Evolutionary conservation across 768 basidiomycete genomes (phyloP).

Genomic region (Strobilomyces echinocephalus): DNA sequence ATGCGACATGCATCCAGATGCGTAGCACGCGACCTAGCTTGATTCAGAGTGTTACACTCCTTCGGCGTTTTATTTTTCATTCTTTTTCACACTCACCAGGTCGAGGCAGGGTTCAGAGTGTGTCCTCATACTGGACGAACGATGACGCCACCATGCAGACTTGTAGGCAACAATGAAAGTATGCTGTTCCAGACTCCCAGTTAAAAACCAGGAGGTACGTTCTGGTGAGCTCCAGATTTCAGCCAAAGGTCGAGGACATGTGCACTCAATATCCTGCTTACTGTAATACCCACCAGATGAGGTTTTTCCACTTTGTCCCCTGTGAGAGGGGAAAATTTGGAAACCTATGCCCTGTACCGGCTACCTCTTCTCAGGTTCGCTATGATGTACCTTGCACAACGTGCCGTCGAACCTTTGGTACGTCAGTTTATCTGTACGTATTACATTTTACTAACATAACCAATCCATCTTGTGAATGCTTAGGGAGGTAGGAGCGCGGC

Average conservation of each 20-base stretch:
- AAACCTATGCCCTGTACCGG: not conserved
- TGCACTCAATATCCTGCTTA: constrained; percentile 6
- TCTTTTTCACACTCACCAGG: not conserved
- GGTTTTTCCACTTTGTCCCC: not conserved
- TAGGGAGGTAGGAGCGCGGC: not conserved
- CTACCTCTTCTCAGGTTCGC: fast-evolving
- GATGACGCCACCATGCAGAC: constrained; percentile 8
- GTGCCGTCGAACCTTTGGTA: constrained; percentile 9
- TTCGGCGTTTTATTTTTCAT: not conserved
- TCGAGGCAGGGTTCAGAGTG: constrained; percentile 4
- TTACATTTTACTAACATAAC: not conserved
- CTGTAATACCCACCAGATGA: constrained; percentile 1
- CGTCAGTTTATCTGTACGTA: not conserved
- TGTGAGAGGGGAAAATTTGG: not conserved
- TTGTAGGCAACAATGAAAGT: constrained; percentile 5
- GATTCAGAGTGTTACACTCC: not conserved
- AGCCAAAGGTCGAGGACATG: constrained; percentile 13
- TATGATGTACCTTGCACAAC: constrained; percentile 2
- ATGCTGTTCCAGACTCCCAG: not conserved
- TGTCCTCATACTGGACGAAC: constrained; percentile 4
- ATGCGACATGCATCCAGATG: not conserved
- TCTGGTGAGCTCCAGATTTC: constrained; percentile 4
- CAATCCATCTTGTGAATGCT: not conserved
- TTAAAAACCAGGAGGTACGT: constrained; percentile 21
- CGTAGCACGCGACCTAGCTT: not conserved